These are phyloP conservation scores for Botrytis cinerea DNA, from an alignment of 2,329 filamentous ascomycete genomes.

Conservation along the genomic window DNA sequence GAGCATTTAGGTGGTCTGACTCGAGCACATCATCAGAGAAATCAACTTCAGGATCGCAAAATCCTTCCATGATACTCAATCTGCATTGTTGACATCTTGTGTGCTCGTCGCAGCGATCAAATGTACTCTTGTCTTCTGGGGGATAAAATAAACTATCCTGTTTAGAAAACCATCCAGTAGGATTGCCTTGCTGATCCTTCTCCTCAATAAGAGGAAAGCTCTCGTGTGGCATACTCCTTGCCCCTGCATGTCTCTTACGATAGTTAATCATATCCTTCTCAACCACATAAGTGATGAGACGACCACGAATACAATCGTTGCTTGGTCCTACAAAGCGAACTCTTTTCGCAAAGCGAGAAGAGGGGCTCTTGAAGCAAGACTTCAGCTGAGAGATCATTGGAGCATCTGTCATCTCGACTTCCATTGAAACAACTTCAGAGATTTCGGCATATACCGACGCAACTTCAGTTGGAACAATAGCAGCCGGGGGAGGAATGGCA, in stretches of 20 bases:
- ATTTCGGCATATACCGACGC: conserved; percentile 18
- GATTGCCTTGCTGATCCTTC: not conserved
- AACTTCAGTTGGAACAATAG: conserved; percentile 1
- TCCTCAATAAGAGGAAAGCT: conserved; percentile 1
- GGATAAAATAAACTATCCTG: not conserved
- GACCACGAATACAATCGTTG: not conserved
- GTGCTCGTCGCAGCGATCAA: not conserved
- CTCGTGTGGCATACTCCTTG: not conserved
- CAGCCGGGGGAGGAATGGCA: not conserved
- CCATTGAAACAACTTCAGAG: conserved; percentile 9
- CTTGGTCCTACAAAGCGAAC: conserved; percentile 19
- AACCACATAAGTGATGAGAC: not conserved
- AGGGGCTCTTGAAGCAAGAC: conserved; percentile 13
- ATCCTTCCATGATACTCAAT: not conserved
- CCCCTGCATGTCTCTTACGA: not conserved
- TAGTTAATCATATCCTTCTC: not conserved
- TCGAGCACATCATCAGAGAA: conserved; percentile 4
- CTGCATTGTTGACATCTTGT: not conserved
- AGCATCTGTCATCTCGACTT: conserved; percentile 14
- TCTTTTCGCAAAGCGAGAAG: conserved; percentile 17
- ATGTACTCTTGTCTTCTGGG: not conserved
- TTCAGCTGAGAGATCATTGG: conserved; percentile 14
- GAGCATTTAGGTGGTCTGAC: not conserved
- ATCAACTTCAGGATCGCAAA: conserved; percentile 8
- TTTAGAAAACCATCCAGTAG: conserved; percentile 14